Base-by-base conservation (phyloP, 306 rosid species). In the Inga leiocalycina region DNA sequence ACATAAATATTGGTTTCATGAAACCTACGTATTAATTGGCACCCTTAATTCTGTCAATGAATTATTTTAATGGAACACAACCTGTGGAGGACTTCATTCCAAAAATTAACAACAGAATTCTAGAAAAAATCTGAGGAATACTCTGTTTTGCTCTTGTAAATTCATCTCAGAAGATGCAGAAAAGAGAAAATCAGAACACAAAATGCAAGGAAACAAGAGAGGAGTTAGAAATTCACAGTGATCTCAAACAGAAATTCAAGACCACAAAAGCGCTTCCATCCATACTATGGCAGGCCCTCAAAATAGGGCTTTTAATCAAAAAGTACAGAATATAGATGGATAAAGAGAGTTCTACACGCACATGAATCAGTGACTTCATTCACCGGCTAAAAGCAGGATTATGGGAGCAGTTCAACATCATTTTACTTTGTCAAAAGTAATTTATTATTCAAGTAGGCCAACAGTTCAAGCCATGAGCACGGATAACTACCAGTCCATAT, bases 371-470 rank as follows among this genome's bases (percentile, higher is more conserved):
- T 62, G 43, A n/a, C 68, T 37, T 12, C 34, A 49, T 74, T 74
- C 8, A 74, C 52, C 10, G 54, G 32, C 76, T 59, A 24, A 67
- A 65, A 34, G 76, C 14, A 71, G 45, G 71, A 66, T 51, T 43
- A 68, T 72, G n/a, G 20, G 22, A 84, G 81, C 51, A 75, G 68
- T 37, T 59, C 81, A 80, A 72, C 48, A 67, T 57, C 30, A 19
- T 78, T 66, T 8, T 12, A 24, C 45, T 77, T 76, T 77, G 82
- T 41, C 5, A 37, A 20, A 80, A 44, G 39, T 34, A 12, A 30
- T 59, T 80, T 27, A 86, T 43, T 16, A 72, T 5, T 56, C 74
- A 73, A 77, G 71, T 5, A 80, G 74, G 35, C 57, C 57, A 14
- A 46, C 8, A 24, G 35, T 67, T 75, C 43, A 75, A 41, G 57